Percentiles rank a stretch among this genome's conserved stretches.
phyloP scores from a whole-genome alignment of 1,284 basidiomycete species.

The Leccinum subspadiceum region DNA sequence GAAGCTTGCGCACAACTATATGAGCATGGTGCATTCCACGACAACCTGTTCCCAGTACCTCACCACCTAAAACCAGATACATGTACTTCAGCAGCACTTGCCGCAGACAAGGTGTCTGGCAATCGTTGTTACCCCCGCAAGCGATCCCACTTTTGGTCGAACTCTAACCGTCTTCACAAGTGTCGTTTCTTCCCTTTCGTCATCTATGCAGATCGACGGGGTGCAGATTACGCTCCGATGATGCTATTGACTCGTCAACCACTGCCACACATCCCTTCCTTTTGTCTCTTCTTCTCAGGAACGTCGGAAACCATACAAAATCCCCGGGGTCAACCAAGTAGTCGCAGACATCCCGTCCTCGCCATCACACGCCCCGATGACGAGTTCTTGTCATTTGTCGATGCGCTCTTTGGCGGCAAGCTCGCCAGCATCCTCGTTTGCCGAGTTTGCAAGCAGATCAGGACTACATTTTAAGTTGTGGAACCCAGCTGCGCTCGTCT shows the following conservation, averaged over 20 bases:
- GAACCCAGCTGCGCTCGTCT: slow-evolving; percentile 43
- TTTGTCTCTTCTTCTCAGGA: slow-evolving; percentile 60
- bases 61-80: slow-evolving; percentile 7
- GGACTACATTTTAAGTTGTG: slow-evolving; percentile 23
- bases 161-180: slow-evolving; percentile 33
- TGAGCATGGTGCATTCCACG: slow-evolving; percentile 49
- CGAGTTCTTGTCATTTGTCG: slow-evolving; percentile 73
- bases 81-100: slow-evolving; percentile 15
- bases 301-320: slow-evolving; percentile 43
- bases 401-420: slow-evolving; percentile 87
- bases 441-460: slow-evolving; percentile 81
- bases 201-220: slow-evolving; percentile 38
- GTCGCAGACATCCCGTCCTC: slow-evolving; percentile 3
- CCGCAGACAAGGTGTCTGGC: slow-evolving; percentile 37
- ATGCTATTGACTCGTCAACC: slow-evolving; percentile 63
- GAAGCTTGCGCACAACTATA: slow-evolving; percentile 52
- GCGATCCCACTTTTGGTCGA: slow-evolving; percentile 62
- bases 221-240: slow-evolving; percentile 51
- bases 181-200: slow-evolving; percentile 55
- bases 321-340: slow-evolving; percentile 22
- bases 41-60: slow-evolving; percentile 45
- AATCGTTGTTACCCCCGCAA: slow-evolving; percentile 54
- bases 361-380: slow-evolving; percentile 34
- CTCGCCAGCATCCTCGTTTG: slow-evolving; percentile 90
- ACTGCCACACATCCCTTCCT: slow-evolving; percentile 52